phyloP scores from a whole-genome alignment of 345 rosid genomes.

The Viola odorata region DNA sequence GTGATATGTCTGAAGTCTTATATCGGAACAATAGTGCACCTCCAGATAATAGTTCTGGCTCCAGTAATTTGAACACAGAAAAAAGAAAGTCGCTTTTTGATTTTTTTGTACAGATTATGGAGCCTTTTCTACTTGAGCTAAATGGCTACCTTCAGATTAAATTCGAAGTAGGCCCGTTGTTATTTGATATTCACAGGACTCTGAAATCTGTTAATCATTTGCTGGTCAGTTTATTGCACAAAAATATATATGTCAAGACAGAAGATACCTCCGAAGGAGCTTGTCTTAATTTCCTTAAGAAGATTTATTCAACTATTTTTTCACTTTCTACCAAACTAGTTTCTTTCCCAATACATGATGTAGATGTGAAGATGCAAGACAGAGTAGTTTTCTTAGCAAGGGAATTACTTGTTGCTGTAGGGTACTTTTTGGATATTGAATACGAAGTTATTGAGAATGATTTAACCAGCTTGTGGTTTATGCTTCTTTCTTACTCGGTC shows the following conservation, averaged over 20 bases:
- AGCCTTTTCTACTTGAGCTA: slow-evolving; percentile 63
- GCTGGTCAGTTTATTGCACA: slow-evolving; percentile 44
- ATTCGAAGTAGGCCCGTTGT: slow-evolving; percentile 28
- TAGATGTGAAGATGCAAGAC: slow-evolving; percentile 27
- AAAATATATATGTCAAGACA: slow-evolving; percentile 54
- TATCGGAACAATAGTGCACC: slow-evolving; percentile 22
- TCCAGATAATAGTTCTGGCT: slow-evolving; percentile 32
- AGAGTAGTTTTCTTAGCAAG: slow-evolving; percentile 42
- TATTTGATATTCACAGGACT: slow-evolving; percentile 40
- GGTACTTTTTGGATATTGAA: slow-evolving; percentile 67
- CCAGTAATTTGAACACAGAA: slow-evolving; percentile 48
- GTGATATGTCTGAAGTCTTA: slow-evolving; percentile 16
- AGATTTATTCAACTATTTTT: slow-evolving; percentile 41
- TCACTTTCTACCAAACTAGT: slow-evolving; percentile 44
- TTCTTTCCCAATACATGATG: slow-evolving; percentile 23
- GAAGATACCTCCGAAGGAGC: slow-evolving; percentile 82
- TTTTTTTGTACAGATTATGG: slow-evolving; percentile 76
- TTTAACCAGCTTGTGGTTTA: slow-evolving; percentile 54
- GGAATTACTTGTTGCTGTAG: slow-evolving; percentile 53
- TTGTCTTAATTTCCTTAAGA: slow-evolving; percentile 60
- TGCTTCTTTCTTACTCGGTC: slow-evolving; percentile 54
- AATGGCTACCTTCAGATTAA: slow-evolving; percentile 36
- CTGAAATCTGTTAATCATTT: slow-evolving; percentile 53
- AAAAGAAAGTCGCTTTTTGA: slow-evolving; percentile 61
- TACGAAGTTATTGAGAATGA: slow-evolving; percentile 69